Evolutionary conservation across 352 stramenopile genomes (phyloP).

Genomic region (Heterotrichella gracilis): DNA sequence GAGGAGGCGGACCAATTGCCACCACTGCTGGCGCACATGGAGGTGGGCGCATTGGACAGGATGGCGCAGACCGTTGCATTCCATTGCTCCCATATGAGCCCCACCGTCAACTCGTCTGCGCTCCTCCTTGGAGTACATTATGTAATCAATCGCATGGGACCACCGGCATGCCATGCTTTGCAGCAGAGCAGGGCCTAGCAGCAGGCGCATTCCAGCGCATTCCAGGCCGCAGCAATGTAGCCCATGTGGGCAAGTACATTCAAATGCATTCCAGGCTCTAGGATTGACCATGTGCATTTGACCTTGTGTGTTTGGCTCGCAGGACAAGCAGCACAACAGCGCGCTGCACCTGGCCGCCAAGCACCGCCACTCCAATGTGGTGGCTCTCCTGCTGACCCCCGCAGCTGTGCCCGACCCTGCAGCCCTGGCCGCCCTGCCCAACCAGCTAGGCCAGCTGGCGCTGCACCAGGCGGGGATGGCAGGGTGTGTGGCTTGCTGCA

Average conservation of each 20-base stretch:
- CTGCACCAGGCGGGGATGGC: background rate
- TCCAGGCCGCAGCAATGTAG: no score
- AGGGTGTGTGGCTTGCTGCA: background rate
- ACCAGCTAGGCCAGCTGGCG: conserved; percentile 11
- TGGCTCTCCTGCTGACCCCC: conserved; percentile 26
- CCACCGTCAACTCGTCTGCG: no score
- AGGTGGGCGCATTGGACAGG: background rate
- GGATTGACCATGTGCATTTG: no score
- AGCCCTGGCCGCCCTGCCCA: conserved; percentile 18
- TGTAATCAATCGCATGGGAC: no score
- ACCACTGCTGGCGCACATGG: background rate
- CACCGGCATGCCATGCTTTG: no score
- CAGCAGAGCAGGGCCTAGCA: no score
- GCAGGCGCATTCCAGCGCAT: no score
- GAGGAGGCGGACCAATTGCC: conserved; percentile 12
- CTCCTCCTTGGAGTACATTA: no score
- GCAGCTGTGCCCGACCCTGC: conserved; percentile 18
- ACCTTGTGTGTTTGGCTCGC: conserved; percentile 7
- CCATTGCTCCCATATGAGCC: no score
- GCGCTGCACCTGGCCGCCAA: conserved; percentile 35
- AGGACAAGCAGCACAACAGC: conserved; percentile 38
- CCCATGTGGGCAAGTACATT: no score
- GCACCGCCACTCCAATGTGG: conserved; percentile 24
- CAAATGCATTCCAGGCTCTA: no score
- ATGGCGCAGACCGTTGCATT: no score